Base-by-base conservation (phyloP, 305 asterid species). In the Andrographis paniculata region DNA sequence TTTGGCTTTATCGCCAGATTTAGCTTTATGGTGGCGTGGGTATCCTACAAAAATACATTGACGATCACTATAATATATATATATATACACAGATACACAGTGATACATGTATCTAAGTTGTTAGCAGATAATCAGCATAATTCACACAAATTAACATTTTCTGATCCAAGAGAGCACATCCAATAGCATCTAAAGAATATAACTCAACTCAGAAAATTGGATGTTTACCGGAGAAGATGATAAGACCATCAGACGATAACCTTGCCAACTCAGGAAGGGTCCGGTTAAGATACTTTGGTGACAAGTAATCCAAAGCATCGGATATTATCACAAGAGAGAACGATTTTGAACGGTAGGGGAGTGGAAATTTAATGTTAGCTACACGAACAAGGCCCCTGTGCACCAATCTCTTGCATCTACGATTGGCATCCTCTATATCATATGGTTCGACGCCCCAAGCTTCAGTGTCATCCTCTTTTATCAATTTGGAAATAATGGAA, bases 371-470 rank as follows among this genome's bases (percentile, higher is more conserved):
- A 38, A 85, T 77, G 65, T 82, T 84, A 56, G 81, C 72, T 61
- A 79, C 88, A 56, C 93, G 94, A 58, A 77, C 93, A 45, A 71
- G 45, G 66, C 93, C 96, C 70, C 61, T 77, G 63, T 53, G 86
- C 57, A 86, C 89, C 65, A 86, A 63, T 47, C 59, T 74, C 69
- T 66, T 75, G 86, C 96, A 86, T 36, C 41, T 41, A 30, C 9
- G 66, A 48, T 67, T 77, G 39, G 88, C 86, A 63, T 86, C 89
- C 66, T 82, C 94, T 50, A 75, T 54, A 52, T 77, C 93, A 68
- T 86, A 86, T 18, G 96, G 96, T 45, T 82, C 95, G 55, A 86
- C 59, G 23, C 95, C 95, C 76, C 87, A 82, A 48, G 81, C 82
- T 73, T 82, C 83, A 52, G 73, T 79, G 45, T 78, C 85, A 42